A percentile compares a stretch with the other conserved stretches of the same genome.
Evolutionary conservation across 2,329 filamentous ascomycete genomes (phyloP).

Genomic region (Fusarium sp.): DNA sequence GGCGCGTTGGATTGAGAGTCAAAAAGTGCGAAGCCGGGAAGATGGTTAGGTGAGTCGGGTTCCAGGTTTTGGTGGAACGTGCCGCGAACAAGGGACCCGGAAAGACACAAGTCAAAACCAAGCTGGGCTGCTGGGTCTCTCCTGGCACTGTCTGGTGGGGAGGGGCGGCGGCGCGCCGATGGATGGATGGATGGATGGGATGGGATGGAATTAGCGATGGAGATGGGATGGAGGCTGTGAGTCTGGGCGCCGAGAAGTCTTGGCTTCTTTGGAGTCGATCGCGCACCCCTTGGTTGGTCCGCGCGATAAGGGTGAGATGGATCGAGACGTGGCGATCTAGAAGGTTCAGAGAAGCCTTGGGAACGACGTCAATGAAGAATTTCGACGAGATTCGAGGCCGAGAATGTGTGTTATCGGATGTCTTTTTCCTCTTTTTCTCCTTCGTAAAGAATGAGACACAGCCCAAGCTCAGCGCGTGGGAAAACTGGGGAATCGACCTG

Average conservation of each 20-base stretch:
- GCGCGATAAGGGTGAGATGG: constrained; percentile 9
- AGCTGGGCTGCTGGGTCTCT: neutral
- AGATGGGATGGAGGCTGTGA: constrained; percentile 21
- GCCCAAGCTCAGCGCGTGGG: neutral
- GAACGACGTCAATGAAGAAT: constrained; percentile 1
- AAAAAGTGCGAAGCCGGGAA: constrained; percentile 5
- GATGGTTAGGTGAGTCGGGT: constrained; percentile 16
- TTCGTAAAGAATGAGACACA: constrained; percentile 2
- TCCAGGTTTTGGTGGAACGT: constrained; percentile 31
- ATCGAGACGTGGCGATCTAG: constrained; percentile 27
- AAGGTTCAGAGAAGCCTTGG: constrained; percentile 26
- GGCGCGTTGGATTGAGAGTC: constrained; percentile 4
- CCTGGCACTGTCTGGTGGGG: neutral
- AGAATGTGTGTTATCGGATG: neutral
- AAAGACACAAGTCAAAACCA: constrained; percentile 12
- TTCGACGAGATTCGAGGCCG: neutral
- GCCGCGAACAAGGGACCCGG: constrained; percentile 20
- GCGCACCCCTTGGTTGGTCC: constrained; percentile 8
- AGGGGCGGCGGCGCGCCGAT: neutral
- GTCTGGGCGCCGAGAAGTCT: constrained; percentile 31
- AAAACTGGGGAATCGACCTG: constrained; percentile 21
- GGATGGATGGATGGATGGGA: neutral
- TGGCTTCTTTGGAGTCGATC: constrained; percentile 28
- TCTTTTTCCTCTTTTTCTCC: neutral
- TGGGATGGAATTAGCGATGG: neutral